These are phyloP conservation scores for Byssoonygena ceratinophila DNA, from an alignment of 2,329 filamentous ascomycete species.

Conservation along the genomic window DNA sequence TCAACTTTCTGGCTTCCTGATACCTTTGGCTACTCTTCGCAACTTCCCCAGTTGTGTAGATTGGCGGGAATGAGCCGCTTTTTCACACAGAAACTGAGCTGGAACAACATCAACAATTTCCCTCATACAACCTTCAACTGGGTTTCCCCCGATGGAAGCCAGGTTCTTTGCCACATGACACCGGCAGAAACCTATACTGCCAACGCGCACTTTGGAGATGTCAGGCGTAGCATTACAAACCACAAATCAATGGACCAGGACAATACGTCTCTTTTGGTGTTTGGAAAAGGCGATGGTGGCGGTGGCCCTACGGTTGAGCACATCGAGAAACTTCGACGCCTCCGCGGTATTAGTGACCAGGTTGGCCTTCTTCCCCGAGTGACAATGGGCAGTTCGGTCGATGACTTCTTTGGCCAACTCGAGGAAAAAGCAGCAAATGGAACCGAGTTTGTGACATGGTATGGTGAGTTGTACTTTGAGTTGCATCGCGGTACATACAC, in stretches of 20 bases:
- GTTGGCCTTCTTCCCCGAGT: slow-evolving; percentile 73
- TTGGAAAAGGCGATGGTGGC: slow-evolving; percentile 92
- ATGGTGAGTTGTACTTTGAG: slow-evolving; percentile 96
- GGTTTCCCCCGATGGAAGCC: slow-evolving; percentile 89
- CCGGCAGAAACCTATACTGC: slow-evolving; percentile 93
- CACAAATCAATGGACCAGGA: slow-evolving; percentile 97
- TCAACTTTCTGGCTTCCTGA: slow-evolving; percentile 96
- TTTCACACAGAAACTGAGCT: slow-evolving; percentile 96
- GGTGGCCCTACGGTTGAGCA: slow-evolving; percentile 91
- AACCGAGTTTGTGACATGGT: slow-evolving; percentile 81
- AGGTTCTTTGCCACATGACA: slow-evolving; percentile 96
- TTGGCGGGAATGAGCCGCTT: slow-evolving; percentile 94
- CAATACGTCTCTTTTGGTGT: slow-evolving; percentile 78
- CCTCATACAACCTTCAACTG: slow-evolving; percentile 98
- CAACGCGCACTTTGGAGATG: slow-evolving; percentile 86
- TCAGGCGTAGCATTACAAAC: slow-evolving; percentile 76
- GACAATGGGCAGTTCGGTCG: slow-evolving; percentile 79
- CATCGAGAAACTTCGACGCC: slow-evolving; percentile 85
- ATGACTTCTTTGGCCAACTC: slow-evolving; percentile 83
- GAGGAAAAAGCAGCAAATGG: slow-evolving; percentile 61
- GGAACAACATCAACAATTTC: slow-evolving; percentile 99
- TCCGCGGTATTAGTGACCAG: slow-evolving; percentile 82
- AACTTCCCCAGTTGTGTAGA: slow-evolving; percentile 86
- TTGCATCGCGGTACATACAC: slow-evolving; percentile 95
- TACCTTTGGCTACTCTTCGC: slow-evolving; percentile 93